These are phyloP conservation scores for Acer negundo DNA, from an alignment of 345 rosid species.

Conservation along the genomic window DNA sequence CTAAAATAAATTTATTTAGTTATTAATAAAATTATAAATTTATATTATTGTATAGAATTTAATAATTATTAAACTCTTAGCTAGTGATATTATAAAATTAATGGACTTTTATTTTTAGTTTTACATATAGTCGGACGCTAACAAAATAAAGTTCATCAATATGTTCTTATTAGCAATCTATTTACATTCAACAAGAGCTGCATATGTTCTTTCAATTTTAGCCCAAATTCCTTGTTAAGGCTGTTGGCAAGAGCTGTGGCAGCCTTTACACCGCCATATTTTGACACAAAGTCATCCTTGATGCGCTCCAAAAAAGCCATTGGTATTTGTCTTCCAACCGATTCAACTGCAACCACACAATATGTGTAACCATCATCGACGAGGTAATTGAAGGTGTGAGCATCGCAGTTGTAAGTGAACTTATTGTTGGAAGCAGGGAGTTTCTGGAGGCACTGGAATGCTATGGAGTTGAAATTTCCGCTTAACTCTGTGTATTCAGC, in stretches of 20 bases:
- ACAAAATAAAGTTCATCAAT: too few relatives aligned
- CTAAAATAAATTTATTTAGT: too few relatives aligned
- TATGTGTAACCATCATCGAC: constrained; percentile 33
- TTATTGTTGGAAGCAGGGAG: constrained; percentile 42
- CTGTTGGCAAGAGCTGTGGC: constrained; percentile 48
- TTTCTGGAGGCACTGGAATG: constrained; percentile 45
- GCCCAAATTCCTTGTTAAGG: constrained; percentile 55
- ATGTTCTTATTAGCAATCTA: too few relatives aligned
- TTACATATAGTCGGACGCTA: too few relatives aligned
- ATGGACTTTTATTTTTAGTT: too few relatives aligned
- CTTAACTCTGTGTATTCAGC: constrained; percentile 38
- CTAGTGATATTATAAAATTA: too few relatives aligned
- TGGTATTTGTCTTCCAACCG: constrained; percentile 51
- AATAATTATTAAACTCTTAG: too few relatives aligned
- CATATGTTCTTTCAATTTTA: constrained; percentile 54
- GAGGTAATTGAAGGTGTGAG: constrained; percentile 41
- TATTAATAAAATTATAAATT: too few relatives aligned
- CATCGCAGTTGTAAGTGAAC: constrained; percentile 46
- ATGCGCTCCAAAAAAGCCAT: constrained; percentile 63
- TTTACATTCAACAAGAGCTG: constrained; percentile 3
- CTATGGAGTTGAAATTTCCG: constrained; percentile 43
- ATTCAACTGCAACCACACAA: too few relatives aligned
- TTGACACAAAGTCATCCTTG: constrained; percentile 53
- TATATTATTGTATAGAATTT: too few relatives aligned
- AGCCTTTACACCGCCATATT: constrained; percentile 59